Base-by-base conservation (phyloP, 2,329 filamentous ascomycete species). In the Claviceps humidiphila region DNA sequence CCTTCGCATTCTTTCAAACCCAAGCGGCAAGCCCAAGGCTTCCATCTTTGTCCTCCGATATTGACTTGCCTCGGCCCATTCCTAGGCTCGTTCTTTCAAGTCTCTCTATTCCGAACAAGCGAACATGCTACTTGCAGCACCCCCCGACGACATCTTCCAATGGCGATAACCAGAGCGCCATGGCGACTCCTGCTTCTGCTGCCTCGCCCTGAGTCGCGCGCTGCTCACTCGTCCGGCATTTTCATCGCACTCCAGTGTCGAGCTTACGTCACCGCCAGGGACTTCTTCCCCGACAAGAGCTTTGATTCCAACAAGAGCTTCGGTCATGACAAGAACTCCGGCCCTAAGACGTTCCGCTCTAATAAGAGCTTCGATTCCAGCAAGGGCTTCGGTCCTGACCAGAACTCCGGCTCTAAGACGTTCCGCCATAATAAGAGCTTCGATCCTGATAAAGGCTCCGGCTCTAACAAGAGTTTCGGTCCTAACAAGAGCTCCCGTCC, bases 121-220 rank as follows among this genome's bases (percentile, higher is more conserved):
- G 8, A 58, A 57, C 42, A 64, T 58, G 58, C 54, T 44, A 42
- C 41, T 17, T 34, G 42, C 47, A 34, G 26, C 44, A 34, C 5
- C 17, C 41, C 20, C 20, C 20, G 20, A 37, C 24, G 26, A 22
- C 20, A 41, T 22, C 54, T 49, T 57, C 51, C 55, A 53, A 66
- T 66, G 63, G 50, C 55, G 39, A 55, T 60, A 61, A 53, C 55
- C 54, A 57, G 49, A 56, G 54, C 56, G 51, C 50, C 53, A 50
- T 56, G 22, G 48, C 48, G 52, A 40, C 52, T 48, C 22, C 48
- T 53, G 48, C 43, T 44, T 30, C 48, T 53, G 52, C 43, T 39
- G 26, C 8, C 42, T 24, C 3, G 43, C 20, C 16, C 17, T 16
- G 3, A 14, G 9, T 42, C 40, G 5, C 16, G n/a, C 22, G 16